phyloP scores from a whole-genome alignment of 768 basidiomycete genomes.

The Tulasnella sp. region DNA sequence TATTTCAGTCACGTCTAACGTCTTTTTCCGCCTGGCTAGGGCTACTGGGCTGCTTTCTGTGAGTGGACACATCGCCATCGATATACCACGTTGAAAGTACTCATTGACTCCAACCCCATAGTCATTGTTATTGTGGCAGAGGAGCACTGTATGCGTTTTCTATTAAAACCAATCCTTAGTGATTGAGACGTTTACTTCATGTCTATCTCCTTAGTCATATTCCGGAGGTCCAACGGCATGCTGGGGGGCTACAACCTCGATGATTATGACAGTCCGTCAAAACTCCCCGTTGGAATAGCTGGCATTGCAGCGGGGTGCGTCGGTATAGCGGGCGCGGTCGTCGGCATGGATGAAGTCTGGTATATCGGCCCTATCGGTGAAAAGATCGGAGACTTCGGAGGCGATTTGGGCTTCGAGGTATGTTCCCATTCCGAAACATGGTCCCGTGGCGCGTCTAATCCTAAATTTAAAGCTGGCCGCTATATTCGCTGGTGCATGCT shows the following conservation, averaged over 20 bases:
- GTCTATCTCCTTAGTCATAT: slow-evolving; percentile 28
- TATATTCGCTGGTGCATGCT: slow-evolving; percentile 37
- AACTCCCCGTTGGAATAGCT: slow-evolving; percentile 40
- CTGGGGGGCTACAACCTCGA: slow-evolving; percentile 43
- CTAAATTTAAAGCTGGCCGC: slow-evolving; percentile 31
- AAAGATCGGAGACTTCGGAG: slow-evolving; percentile 37
- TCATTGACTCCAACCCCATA: slow-evolving; percentile 38
- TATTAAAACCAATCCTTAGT: background rate
- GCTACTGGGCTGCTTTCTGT: too few relatives aligned
- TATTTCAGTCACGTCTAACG: too few relatives aligned
- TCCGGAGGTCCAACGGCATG: slow-evolving; percentile 29
- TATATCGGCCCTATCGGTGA: slow-evolving; percentile 42
- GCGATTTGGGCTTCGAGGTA: slow-evolving; percentile 43
- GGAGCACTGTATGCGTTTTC: slow-evolving; percentile 29
- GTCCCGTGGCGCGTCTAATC: slow-evolving; percentile 19
- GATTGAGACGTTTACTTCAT: too few relatives aligned
- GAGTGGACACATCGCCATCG: slow-evolving; percentile 35
- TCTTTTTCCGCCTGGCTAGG: too few relatives aligned
- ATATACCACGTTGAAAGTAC: too few relatives aligned
- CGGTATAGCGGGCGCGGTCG: slow-evolving; percentile 39
- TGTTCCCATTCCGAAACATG: slow-evolving; percentile 24
- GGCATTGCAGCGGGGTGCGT: slow-evolving; percentile 39
- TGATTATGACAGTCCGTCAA: slow-evolving; percentile 37
- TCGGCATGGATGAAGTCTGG: slow-evolving; percentile 42
- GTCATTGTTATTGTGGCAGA: slow-evolving; percentile 38